These are phyloP conservation scores for Drosera capensis DNA, from an alignment of 148 eudicot genomes.

Conservation along the genomic window DNA sequence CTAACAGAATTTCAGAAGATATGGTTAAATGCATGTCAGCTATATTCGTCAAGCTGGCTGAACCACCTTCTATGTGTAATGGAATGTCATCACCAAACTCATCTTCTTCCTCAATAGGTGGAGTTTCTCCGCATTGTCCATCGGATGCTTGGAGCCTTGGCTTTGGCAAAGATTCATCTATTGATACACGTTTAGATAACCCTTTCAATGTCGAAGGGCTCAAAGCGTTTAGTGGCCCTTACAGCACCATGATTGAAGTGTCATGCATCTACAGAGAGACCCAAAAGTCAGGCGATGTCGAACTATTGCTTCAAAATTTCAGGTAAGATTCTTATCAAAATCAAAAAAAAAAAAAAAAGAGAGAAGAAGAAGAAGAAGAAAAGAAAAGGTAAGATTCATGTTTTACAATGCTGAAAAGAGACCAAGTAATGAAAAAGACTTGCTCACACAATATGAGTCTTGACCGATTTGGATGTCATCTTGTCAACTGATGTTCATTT, in stretches of 20 bases:
- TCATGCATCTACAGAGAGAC: constrained; percentile 34
- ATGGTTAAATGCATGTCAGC: constrained; percentile 57
- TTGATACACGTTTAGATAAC: constrained; percentile 21
- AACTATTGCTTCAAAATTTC: constrained; percentile 42
- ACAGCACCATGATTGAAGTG: constrained; percentile 39
- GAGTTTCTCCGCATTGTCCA: constrained; percentile 22
- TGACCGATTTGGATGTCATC: too few relatives aligned
- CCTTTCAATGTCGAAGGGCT: constrained; percentile 22
- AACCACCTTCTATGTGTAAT: constrained; percentile 22
- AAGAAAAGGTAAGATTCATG: too few relatives aligned
- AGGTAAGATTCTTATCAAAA: constrained; percentile 23
- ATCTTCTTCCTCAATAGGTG: constrained; percentile 25
- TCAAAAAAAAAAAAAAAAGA: too few relatives aligned
- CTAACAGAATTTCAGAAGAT: constrained; percentile 73
- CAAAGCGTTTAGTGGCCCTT: constrained; percentile 39
- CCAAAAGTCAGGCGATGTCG: constrained; percentile 24
- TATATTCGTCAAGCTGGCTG: constrained; percentile 42
- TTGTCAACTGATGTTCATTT: not conserved
- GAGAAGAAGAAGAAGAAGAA: too few relatives aligned
- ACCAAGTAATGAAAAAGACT: too few relatives aligned
- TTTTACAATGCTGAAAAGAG: too few relatives aligned
- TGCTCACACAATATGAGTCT: too few relatives aligned
- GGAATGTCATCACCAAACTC: constrained; percentile 31
- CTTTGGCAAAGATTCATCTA: constrained; percentile 18
- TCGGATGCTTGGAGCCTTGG: constrained; percentile 25